Evolutionary conservation across 2,329 filamentous ascomycete genomes (phyloP), one percentile per base, ranked within the genome.

Genomic region (Phialocephala sp.): DNA sequence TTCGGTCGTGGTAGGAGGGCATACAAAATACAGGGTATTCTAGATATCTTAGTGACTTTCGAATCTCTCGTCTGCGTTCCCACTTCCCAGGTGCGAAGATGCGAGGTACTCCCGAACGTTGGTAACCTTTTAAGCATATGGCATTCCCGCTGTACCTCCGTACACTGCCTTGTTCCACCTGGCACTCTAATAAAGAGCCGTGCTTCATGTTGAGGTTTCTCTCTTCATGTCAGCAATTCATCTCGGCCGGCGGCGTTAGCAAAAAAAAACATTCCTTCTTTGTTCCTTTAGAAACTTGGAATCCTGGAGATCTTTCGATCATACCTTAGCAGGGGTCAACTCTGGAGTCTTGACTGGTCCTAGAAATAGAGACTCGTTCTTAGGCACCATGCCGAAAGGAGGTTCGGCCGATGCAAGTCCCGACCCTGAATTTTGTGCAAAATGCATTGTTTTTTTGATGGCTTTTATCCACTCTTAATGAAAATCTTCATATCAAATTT

Each of bases 1-100:
- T 66, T 66, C 66, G 64, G 66, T 60, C 55, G 66, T 68, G 60
- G 22, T 24, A 20, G 2, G 18, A 18, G 57, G 58, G 41, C 24
- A 32, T 61, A 14, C 35, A 36, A 43, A 47, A 35, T n/a, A 27
- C 11, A 35, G 36, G 59, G 64, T 50, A 64, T 64, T 20, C 18
- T 45, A 47, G 54, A 63, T 62, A 18, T 6, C 1, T 37, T 24
- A 32, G 15, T 27, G 50, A 54, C 9, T 24, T 50, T 24, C 35
- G 8, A 35, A 32, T 3, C 27, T 32, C 27, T 32, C 27, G 27
- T 32, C 27, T 32, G 27, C 27, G 27, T 32, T 32, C 27, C 27
- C 3, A 32, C 27, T 32, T 32, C 27, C 27, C 27, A 32, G 15
- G 14, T 24, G 47, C 24, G 32, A 36, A 32, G 9, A 12, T 58